These are phyloP conservation scores for Phalaenopsis equestris DNA, from an alignment of 106 monocot species.

Conservation along the genomic window DNA sequence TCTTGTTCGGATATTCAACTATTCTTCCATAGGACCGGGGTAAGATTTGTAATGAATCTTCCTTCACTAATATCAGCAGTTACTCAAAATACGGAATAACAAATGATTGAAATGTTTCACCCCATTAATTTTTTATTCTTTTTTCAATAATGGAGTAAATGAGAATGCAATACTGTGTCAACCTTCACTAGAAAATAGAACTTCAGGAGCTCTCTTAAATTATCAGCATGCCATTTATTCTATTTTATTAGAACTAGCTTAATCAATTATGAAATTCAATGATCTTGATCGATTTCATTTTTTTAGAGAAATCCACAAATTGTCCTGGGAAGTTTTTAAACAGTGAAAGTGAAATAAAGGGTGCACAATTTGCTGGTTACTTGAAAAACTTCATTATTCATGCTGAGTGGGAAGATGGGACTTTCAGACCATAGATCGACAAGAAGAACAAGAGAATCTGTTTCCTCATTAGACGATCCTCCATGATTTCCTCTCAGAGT, in stretches of 20 bases:
- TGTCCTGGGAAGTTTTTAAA: not conserved
- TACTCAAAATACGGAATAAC: no score
- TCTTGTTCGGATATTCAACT: no score
- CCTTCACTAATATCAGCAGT: no score
- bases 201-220: not conserved
- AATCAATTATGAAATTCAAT: no score
- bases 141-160: no score
- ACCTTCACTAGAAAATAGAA: not conserved
- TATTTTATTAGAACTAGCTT: not conserved
- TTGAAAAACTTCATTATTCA: constrained; percentile 43
- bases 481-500: constrained; percentile 92
- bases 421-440: constrained; percentile 26
- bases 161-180: no score
- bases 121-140: no score
- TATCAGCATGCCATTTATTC: not conserved
- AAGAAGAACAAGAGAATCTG: constrained; percentile 83
- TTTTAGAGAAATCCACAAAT: not conserved
- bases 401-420: constrained; percentile 10
- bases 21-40: no score
- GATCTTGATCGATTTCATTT: no score
- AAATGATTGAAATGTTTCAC: no score
- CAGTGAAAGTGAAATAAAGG: not conserved
- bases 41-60: no score
- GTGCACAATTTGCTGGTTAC: constrained; percentile 27
- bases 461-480: constrained; percentile 96